A percentile compares a stretch with the other conserved stretches of the same genome.
Evolutionary conservation across 2,329 filamentous ascomycete species (phyloP).

Genomic region (Lachnellula arida): DNA sequence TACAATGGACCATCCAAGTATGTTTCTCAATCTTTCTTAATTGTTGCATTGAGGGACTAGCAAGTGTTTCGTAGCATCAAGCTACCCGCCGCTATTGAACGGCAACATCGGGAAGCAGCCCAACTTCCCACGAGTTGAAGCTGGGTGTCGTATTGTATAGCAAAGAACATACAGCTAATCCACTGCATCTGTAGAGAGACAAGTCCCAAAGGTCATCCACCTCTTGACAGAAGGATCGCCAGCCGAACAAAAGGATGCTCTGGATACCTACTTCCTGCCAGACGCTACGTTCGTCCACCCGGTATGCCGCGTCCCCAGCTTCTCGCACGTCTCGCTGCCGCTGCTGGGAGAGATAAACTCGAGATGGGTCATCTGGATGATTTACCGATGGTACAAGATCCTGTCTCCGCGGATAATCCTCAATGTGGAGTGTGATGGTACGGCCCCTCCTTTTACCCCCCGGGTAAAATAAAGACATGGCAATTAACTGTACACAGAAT

Average conservation of each 20-base stretch:
- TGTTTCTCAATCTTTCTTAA: background rate
- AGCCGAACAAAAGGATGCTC: constrained; percentile 56
- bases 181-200: constrained; percentile 37
- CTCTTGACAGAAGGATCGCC: constrained; percentile 64
- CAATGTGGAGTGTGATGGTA: constrained; percentile 55
- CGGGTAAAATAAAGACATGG: background rate
- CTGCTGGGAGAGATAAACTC: constrained; percentile 49
- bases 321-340: constrained; percentile 40
- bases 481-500: constrained; percentile 43
- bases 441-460: no score
- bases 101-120: background rate
- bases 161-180: constrained; percentile 8
- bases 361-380: constrained; percentile 59
- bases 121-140: background rate
- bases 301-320: constrained; percentile 64
- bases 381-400: constrained; percentile 83
- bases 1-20: constrained; percentile 43
- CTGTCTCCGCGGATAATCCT: constrained; percentile 70
- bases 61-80: background rate
- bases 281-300: constrained; percentile 73
- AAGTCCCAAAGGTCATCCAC: constrained; percentile 64
- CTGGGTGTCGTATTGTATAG: background rate
- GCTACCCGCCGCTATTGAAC: background rate
- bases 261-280: constrained; percentile 69
- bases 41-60: background rate